These are phyloP conservation scores for Phytophthora uliginosa DNA, from an alignment of 352 stramenopile species.

Conservation along the genomic window DNA sequence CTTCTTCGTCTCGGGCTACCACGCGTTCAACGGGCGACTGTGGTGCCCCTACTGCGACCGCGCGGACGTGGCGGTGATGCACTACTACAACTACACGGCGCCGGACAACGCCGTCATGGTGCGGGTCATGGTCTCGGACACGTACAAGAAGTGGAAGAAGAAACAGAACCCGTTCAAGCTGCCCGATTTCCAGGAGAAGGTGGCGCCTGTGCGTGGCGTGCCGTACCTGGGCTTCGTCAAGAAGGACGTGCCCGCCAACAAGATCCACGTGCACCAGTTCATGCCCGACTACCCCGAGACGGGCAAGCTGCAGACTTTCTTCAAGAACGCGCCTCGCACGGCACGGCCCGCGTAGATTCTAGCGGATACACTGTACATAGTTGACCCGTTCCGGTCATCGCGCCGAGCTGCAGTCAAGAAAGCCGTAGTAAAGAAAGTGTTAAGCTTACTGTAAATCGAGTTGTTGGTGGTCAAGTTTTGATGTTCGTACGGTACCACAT, in stretches of 20 bases:
- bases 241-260: conserved; percentile 61
- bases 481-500: neutral
- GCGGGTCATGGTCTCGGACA: conserved; percentile 53
- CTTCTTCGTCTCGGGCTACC: conserved; percentile 80
- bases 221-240: conserved; percentile 74
- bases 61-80: conserved; percentile 72
- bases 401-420: neutral
- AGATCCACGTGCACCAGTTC: conserved; percentile 66
- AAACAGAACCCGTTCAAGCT: conserved; percentile 83
- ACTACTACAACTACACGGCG: conserved; percentile 87
- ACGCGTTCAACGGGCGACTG: conserved; percentile 79
- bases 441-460: too few relatives aligned
- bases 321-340: conserved; percentile 48
- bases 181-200: conserved; percentile 66
- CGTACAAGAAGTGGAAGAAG: conserved; percentile 87
- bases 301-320: conserved; percentile 56
- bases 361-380: neutral
- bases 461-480: neutral
- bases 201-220: conserved; percentile 65
- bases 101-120: conserved; percentile 68
- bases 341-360: conserved; percentile 28
- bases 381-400: neutral
- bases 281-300: conserved; percentile 67
- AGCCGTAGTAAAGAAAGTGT: neutral
- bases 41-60: conserved; percentile 88